These are phyloP conservation scores for Scolecobasidium constrictum DNA, from an alignment of 2,329 filamentous ascomycete species.

Conservation along the genomic window DNA sequence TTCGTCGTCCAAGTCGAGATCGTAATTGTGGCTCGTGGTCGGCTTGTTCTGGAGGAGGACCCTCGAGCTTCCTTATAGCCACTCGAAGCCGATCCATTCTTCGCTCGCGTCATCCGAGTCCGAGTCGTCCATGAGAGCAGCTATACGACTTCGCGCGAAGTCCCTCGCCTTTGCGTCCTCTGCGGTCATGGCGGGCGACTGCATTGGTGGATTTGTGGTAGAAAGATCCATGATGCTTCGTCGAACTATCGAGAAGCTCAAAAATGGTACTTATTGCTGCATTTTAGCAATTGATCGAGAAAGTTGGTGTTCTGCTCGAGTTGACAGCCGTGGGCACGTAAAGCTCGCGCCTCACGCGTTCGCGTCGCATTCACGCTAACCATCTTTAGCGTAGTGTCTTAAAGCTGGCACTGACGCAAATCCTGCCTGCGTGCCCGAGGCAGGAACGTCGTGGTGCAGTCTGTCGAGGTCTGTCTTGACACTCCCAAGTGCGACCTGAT, in stretches of 20 bases:
- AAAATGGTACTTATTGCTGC: background rate
- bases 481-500: too few species aligned
- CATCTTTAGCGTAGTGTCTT: too few species aligned
- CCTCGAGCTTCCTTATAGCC: background rate
- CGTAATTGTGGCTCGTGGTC: background rate
- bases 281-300: background rate
- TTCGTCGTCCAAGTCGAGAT: background rate
- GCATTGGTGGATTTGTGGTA: background rate
- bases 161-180: background rate
- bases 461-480: too few species aligned
- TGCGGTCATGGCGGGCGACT: background rate
- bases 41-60: background rate
- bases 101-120: background rate
- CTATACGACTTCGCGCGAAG: background rate
- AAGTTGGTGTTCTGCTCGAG: conserved; percentile 1
- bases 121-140: background rate
- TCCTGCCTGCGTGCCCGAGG: too few species aligned
- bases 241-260: background rate
- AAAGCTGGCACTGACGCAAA: too few species aligned
- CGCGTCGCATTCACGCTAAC: too few species aligned
- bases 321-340: too few species aligned
- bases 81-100: background rate
- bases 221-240: background rate
- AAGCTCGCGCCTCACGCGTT: too few species aligned
- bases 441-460: too few species aligned